Percentiles rank a stretch among this genome's conserved stretches.
phyloP scores from a whole-genome alignment of 306 rosid genomes.

The Prunus mira region DNA sequence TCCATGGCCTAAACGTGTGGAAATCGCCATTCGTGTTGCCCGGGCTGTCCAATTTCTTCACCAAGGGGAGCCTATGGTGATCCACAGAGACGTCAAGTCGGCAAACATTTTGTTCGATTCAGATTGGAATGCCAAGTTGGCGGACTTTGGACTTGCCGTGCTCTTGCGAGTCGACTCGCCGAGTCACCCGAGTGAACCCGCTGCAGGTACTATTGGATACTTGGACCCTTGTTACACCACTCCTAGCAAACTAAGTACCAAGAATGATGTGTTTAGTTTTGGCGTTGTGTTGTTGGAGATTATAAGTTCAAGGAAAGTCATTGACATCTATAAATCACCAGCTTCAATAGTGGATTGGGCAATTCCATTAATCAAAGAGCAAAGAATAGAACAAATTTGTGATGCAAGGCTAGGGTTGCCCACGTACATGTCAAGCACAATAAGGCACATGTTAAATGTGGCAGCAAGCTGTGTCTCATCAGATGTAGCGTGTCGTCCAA shows the following conservation, averaged over 20 bases:
- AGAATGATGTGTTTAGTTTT: conserved; percentile 50
- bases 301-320: conserved; percentile 41
- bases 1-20: conserved; percentile 42
- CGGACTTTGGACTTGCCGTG: conserved; percentile 62
- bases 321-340: conserved; percentile 35
- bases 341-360: conserved; percentile 52
- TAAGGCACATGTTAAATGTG: conserved; percentile 4
- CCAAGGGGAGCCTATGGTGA: conserved; percentile 31
- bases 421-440: conserved; percentile 2
- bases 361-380: conserved; percentile 24
- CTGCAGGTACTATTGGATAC: conserved; percentile 55
- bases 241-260: conserved; percentile 45
- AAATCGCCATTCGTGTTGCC: conserved; percentile 42
- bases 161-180: not conserved
- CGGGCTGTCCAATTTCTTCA: conserved; percentile 48
- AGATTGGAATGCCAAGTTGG: conserved; percentile 41
- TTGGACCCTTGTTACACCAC: conserved; percentile 53
- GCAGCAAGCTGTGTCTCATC: conserved; percentile 45
- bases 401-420: conserved; percentile 29
- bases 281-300: conserved; percentile 62
- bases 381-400: not conserved
- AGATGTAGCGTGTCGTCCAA: conserved; percentile 38
- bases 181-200: conserved; percentile 28
- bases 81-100: conserved; percentile 63
- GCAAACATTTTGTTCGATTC: conserved; percentile 54